Evolutionary conservation across 1,284 basidiomycete genomes (phyloP), one percentile per base, ranked within the genome.

Genomic region (Testicularia cyperi): DNA sequence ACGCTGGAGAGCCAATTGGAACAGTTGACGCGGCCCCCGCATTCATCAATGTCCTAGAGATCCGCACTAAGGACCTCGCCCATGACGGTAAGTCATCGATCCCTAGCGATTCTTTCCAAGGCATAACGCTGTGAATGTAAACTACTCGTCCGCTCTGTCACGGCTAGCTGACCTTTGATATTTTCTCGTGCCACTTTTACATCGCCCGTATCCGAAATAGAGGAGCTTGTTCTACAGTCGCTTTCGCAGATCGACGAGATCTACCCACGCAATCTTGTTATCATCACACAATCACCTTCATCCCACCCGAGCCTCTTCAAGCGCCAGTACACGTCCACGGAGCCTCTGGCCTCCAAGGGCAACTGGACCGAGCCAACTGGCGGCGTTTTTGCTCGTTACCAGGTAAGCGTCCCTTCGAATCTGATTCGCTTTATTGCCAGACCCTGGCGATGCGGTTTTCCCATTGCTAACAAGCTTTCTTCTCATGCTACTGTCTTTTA

Each of bases 291-390:
- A 18, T 6, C 19, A 6, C 6, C 20, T 15, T 7, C 30, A 31
- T 31, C 30, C 9, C 10, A 20, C 47, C 31, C 18, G 37, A 29
- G 18, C 45, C 37, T 35, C 26, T 32, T 28, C 15, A 63, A 57
- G 42, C 60, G 60, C 34, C 60, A 63, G 48, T 27, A 27, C 9
- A 9, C 26, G n/a, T 31, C 9, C 30, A 16, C 9, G 30, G 9
- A 31, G 22, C 53, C 49, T 19, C 41, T 32, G 2, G 19, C 41
- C 2, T 44, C 44, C 10, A 44, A 35, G 19, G 55, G 55, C 29
- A 52, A 46, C 30, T 64, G 61, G 61, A 51, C 43, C 19, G 54
- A 64, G 27, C 61, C 55, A 2, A 38, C 40, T 16, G 61, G 61
- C 15, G 54, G 61, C 18, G 22, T 64, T 37, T 64, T 64, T 47